phyloP scores from a whole-genome alignment of 257 asterid genomes.

The Salvia miltiorrhiza region DNA sequence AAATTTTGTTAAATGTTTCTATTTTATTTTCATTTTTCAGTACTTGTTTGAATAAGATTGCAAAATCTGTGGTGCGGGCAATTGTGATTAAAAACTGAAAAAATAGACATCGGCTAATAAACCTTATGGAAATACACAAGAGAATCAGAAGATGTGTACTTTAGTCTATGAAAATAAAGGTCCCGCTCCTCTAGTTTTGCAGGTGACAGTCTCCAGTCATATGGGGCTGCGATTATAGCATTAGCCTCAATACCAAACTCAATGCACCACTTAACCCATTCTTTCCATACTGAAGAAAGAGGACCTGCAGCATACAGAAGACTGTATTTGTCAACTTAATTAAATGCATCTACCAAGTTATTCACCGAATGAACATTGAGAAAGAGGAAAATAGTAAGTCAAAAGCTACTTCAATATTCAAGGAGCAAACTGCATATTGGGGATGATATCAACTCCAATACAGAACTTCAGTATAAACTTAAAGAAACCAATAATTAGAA shows the following conservation, averaged over 20 bases:
- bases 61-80: constrained; percentile 1
- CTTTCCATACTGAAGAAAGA: constrained; percentile 98
- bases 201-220: constrained; percentile 97
- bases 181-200: constrained; percentile 97
- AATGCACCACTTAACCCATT: constrained; percentile 99
- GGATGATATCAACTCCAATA: constrained; percentile 1
- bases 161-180: constrained; percentile 93
- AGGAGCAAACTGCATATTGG: constrained; percentile 5
- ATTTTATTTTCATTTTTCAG: neutral
- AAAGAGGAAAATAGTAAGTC: constrained; percentile 2
- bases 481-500: neutral
- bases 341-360: constrained; percentile 9
- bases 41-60: constrained; percentile 5
- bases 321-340: constrained; percentile 22
- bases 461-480: constrained; percentile 11
- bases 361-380: constrained; percentile 9
- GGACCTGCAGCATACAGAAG: constrained; percentile 65
- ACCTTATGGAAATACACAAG: neutral
- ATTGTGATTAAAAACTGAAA: neutral
- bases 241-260: constrained; percentile 98
- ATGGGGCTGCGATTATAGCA: constrained; percentile 93
- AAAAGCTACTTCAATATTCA: neutral
- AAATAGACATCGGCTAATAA: neutral
- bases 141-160: constrained; percentile 44
- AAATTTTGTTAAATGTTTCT: neutral